Evolutionary conservation across 495 filamentous ascomycete species (phyloP), one percentile per base, ranked within the genome.

Genomic region (Hyaloscypha bicolor): DNA sequence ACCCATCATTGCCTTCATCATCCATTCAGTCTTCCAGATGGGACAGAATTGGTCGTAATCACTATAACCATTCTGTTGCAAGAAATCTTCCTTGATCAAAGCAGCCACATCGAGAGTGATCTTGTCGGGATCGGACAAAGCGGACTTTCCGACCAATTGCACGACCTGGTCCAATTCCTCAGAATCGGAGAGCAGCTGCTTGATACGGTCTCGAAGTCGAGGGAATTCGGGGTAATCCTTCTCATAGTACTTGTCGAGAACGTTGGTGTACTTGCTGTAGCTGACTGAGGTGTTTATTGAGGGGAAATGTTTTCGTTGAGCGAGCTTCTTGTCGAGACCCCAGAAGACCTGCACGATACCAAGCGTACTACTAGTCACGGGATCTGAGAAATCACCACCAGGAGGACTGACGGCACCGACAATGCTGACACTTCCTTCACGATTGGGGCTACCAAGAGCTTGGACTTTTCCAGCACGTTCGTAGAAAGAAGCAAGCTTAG

Each of bases 281-380:
- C 92, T 96, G 73, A 92, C 81, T 6, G 91, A 90, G 22, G 95
- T 98, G 82, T 99, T 99, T 83, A 99, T 91, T 48, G 94, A 97
- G 2, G 95, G 95, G 85, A 99, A 99, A 81, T 99, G 95, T 81
- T 99, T 99, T 66, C 95, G 90, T 77, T 99, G 95, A 25, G 95
- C 95, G 62, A 99, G 88, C 81, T 97, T 97, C 88, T 99, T 98
- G 82, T 99, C 95, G 37, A 99, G 84, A 83, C 95, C 96, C 95
- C 95, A 99, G 84, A 99, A 98, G 66, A 99, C 95, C 74, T 99
- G 95, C 73, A 98, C 96, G 76, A 99, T 99, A 88, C 92, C 87
- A 25, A 99, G 88, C 8, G 96, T 99, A 76, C 90, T 89, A 71
- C 86, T 92, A 16, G 96, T 99, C 76, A 99, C 96, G 25, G 95